Base-by-base conservation (phyloP, 768 basidiomycete genomes). In the Scleroderma citrinum region DNA sequence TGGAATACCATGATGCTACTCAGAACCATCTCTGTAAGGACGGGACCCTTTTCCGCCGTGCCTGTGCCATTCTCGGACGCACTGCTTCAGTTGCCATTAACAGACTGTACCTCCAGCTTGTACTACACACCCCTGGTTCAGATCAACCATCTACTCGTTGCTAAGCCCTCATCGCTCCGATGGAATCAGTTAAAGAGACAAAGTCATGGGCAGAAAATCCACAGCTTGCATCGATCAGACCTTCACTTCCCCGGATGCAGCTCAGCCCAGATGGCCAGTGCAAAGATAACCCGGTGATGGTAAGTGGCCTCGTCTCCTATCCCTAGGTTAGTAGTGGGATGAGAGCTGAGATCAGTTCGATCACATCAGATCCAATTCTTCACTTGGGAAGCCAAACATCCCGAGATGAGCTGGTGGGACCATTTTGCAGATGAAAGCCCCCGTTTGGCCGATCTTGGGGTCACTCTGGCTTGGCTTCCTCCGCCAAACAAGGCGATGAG, bases 381-480 rank as follows among this genome's bases (percentile, higher is more conserved):
- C 58, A 89, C 87, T 13, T 92, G 90, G 90, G 81, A 91, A 45
- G 68, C 78, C 26, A 65, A 67, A 23, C 75, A 78, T 56, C 71
- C 72, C 13, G 64, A 69, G 16, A 63, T 80, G 70, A 87, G 82
- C 62, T 91, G 90, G 89, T 92, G 90, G 89, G 73, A 75, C 58
- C 80, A 87, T 62, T 73, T 92, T 31, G 81, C 86, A 61, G 56
- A 55, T 10, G 81, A 89, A 59, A 67, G 85, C 11, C 83, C 87
- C 12, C 67, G 59, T 37, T 74, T 92, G 17, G 76, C 76, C 5
- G 70, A 76, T 39, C 69, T 87, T 53, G 90, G 89, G 13, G 74
- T 90, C 56, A 90, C 89, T 0, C 87, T 89, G 62, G 73, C 82
- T 3, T 92, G 89, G 89, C 67, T 92, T 29, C 89, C 89, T 30